Percentiles rank a stretch among this genome's conserved stretches.
phyloP scores from a whole-genome alignment of 2,329 filamentous ascomycete genomes.

The Cyphellophora attinorum region DNA sequence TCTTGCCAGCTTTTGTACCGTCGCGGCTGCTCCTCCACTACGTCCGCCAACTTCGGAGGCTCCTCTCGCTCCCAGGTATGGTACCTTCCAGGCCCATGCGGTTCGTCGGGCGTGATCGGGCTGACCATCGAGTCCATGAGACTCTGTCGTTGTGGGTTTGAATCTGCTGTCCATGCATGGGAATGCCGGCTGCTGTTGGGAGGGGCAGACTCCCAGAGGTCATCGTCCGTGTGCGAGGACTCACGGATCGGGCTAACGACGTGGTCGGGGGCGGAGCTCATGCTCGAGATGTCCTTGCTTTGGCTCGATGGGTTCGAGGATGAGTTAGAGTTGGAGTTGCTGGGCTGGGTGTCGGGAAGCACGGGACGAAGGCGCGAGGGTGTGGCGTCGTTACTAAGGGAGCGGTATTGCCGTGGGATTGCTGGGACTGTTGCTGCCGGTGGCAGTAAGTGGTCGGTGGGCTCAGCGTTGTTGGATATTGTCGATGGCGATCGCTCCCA shows the following conservation, averaged over 20 bases:
- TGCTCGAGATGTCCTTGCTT: background rate
- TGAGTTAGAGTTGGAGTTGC: background rate
- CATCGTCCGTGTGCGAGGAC: background rate
- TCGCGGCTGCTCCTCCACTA: too few relatives aligned
- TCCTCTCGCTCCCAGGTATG: too few relatives aligned
- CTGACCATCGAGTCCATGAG: background rate
- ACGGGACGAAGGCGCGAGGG: background rate
- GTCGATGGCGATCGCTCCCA: background rate
- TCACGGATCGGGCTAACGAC: background rate
- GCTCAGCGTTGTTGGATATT: background rate
- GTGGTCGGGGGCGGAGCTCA: too few relatives aligned
- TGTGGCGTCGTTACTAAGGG: background rate
- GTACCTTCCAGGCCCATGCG: too few relatives aligned
- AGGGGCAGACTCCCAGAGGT: too few relatives aligned
- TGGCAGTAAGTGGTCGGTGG: background rate
- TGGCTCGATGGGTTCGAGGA: background rate
- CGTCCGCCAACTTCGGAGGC: too few relatives aligned
- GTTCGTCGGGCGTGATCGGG: background rate
- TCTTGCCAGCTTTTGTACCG: too few relatives aligned
- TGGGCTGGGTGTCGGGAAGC: background rate
- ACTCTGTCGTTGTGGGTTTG: background rate
- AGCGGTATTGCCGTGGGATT: background rate
- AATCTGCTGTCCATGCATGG: background rate
- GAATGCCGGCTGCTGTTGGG: background rate
- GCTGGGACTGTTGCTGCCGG: background rate